Evolutionary conservation across 371 early-diverging fungal genomes (phyloP), one percentile per base, ranked within the genome.

Genomic region (Saksenaea oblongispora): DNA sequence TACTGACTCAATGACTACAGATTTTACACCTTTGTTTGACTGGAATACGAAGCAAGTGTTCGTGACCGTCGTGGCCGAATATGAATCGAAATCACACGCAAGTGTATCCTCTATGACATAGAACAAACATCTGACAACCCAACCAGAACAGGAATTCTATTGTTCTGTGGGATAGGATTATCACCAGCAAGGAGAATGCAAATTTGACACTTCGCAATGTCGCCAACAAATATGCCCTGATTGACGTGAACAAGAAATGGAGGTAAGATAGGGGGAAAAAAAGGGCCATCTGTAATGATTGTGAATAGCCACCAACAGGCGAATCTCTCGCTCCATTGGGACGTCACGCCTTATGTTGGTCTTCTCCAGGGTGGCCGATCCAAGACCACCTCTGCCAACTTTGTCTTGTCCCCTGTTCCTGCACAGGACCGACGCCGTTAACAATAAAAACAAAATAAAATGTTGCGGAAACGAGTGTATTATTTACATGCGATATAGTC

Each of bases 41-140:
- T 98, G 97, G 97, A 97, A 98, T 74, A 96, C 97, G 28, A 98
- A 98, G 80, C 95, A 95, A 69, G 75, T 98, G 51, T 96, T 95
- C 74, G 90, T 94, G 17, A 91, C 89, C 56, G 84, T 93, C 7
- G 89, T 95, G 1, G 94, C 89, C 14, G 95, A 96, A 65, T 98
- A 92, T 67, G 76, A 80, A 60, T 89, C 92, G 4, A 73, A 78
- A 17, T 76, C 84, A 34, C 84, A 86, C 74, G 87, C 76, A 84
- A 76, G 68, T 63, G 59, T 35, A 24, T 42, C 41, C 1, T 27
- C 54, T 37, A 22, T 14, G 15, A 24, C 11, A 47, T 18, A 36
- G 58, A 31, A 36, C 26, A 56, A 57, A 53, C 26, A 11, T 14
- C 39, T 39, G 39, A 39, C 39, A 39, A 39, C 39, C 3, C 47